phyloP scores from a whole-genome alignment of 1,139 yeast species.

The Pichiaceae sp. region DNA sequence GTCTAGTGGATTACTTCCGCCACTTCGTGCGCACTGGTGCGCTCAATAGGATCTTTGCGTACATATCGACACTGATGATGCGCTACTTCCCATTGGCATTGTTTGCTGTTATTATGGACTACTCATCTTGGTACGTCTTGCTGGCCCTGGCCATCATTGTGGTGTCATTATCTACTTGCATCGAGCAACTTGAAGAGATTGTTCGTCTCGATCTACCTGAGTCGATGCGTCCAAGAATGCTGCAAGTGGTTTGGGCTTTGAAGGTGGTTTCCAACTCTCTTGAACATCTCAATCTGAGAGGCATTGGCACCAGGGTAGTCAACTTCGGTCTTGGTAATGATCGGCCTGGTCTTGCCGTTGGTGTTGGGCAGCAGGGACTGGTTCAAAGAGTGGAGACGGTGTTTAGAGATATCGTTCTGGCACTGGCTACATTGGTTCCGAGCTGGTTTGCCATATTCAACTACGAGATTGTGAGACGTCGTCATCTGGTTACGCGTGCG shows the following conservation, averaged over 20 bases:
- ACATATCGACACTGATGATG: neutral
- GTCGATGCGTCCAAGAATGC: neutral
- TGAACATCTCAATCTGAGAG: neutral
- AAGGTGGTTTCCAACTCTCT: neutral
- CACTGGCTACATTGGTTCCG: conserved; percentile 4
- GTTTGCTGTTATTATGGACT: conserved; percentile 1
- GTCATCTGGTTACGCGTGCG: neutral
- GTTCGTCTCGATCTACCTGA: conserved; percentile 2
- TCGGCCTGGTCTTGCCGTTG: neutral
- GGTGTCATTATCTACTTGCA: conserved; percentile 1
- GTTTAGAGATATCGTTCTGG: conserved; percentile 3
- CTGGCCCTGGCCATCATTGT: neutral
- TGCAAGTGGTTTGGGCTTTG: neutral
- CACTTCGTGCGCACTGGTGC: neutral
- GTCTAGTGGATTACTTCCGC: neutral
- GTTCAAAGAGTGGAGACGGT: neutral
- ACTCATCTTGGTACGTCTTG: neutral
- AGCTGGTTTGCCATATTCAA: conserved; percentile 3
- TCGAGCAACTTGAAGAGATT: conserved; percentile 3
- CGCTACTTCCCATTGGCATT: conserved; percentile 1
- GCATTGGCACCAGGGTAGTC: neutral
- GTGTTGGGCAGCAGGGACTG: neutral
- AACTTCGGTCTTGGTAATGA: conserved; percentile 4
- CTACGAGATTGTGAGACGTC: conserved; percentile 2
- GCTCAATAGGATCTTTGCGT: neutral